Evolutionary conservation across 768 basidiomycete genomes (phyloP).

Genomic region (Amyloporia xantha): DNA sequence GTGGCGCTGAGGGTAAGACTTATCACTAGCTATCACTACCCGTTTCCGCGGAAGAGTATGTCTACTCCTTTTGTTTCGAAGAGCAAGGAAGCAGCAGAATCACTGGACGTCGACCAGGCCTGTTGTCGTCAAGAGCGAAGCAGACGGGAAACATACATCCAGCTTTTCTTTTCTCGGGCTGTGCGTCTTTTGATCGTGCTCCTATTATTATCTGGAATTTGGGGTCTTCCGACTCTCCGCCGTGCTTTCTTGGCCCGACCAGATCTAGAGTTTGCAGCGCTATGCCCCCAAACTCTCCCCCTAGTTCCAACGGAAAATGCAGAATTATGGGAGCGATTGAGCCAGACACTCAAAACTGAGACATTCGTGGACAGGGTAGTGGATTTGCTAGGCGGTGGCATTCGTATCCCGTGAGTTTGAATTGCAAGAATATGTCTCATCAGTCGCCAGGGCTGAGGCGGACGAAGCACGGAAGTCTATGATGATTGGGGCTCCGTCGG

Average conservation of each 20-base stretch:
- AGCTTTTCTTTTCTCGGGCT: no score
- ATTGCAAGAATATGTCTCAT: neutral
- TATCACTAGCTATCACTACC: no score
- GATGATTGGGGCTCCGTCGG: conserved; percentile 23
- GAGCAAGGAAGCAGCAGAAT: no score
- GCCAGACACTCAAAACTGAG: neutral
- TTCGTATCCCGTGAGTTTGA: conserved; percentile 12
- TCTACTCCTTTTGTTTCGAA: no score
- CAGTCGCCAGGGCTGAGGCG: neutral
- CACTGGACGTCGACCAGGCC: no score
- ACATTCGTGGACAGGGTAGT: conserved; percentile 11
- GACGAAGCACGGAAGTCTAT: conserved; percentile 21
- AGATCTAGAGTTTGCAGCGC: neutral
- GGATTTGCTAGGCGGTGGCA: conserved; percentile 11
- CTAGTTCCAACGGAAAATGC: neutral
- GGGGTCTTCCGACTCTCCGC: no score
- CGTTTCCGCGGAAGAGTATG: no score
- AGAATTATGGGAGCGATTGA: neutral
- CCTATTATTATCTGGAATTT: no score
- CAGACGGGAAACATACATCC: no score
- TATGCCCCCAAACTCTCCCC: neutral
- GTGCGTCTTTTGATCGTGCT: no score
- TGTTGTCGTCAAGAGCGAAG: no score
- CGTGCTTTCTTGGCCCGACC: neutral
- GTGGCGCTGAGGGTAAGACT: no score